Evolutionary conservation across 306 rosid genomes (phyloP).

Genomic region (Prunus campanulata): DNA sequence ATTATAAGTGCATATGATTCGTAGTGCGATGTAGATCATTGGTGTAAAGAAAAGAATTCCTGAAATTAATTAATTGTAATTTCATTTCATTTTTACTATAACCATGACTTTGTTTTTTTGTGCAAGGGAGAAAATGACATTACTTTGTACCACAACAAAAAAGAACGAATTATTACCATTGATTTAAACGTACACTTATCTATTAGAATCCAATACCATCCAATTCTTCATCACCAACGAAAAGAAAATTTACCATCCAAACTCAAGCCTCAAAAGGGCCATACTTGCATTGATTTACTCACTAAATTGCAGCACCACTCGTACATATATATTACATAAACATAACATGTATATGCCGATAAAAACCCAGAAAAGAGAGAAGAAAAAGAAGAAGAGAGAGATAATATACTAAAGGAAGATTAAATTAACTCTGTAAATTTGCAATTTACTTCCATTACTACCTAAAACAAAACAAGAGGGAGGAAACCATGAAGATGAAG

Average conservation of each 20-base stretch:
- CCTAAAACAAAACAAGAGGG: neutral
- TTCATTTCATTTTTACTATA: no score
- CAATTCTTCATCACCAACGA: neutral
- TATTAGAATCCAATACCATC: slow-evolving; percentile 12
- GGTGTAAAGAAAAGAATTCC: no score
- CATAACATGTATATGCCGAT: neutral
- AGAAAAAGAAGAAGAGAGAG: neutral
- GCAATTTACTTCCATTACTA: slow-evolving; percentile 11
- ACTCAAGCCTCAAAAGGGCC: neutral
- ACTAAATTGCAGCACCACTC: neutral
- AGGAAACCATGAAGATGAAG: neutral
- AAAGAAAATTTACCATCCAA: neutral
- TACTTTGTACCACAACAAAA: no score
- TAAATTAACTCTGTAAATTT: slow-evolving; percentile 3
- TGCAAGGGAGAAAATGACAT: no score
- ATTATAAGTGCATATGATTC: no score
- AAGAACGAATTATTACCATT: no score
- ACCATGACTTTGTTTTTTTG: no score
- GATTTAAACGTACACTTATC: neutral
- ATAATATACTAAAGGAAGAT: neutral
- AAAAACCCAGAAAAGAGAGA: neutral
- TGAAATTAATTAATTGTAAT: no score
- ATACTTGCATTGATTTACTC: slow-evolving; percentile 5
- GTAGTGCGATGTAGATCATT: no score
- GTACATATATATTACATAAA: neutral